phyloP scores from a whole-genome alignment of 441 rosid genomes.

The Bruguiera hainesii region DNA sequence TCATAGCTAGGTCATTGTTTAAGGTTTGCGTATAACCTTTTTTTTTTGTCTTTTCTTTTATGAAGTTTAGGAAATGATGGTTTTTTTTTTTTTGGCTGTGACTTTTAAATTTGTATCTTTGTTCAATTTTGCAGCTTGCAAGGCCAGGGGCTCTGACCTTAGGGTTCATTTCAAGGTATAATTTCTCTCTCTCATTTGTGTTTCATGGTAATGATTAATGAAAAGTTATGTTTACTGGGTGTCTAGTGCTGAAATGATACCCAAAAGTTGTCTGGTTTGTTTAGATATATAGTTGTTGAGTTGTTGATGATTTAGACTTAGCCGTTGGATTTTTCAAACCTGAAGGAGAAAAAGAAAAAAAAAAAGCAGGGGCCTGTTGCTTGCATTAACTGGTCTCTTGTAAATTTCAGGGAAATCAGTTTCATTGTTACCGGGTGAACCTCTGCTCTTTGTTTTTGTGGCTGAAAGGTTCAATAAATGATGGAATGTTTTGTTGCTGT shows the following conservation, averaged over 20 bases:
- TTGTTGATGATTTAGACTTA: background rate
- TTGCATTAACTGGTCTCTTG: conserved; percentile 48
- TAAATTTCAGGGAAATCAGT: conserved; percentile 57
- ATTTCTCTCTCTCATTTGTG: background rate
- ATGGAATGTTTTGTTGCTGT: conserved; percentile 3
- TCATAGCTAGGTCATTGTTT: background rate
- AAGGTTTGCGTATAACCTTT: background rate
- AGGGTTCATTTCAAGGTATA: conserved; percentile 74
- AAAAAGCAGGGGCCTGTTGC: conserved; percentile 69
- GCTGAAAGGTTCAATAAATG: conserved; percentile 32
- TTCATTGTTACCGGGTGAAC: conserved; percentile 53
- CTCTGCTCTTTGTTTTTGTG: conserved; percentile 28
- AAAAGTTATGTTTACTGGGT: background rate
- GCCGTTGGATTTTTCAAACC: conserved; percentile 17
- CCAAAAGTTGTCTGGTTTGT: background rate
- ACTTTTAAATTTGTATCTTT: background rate
- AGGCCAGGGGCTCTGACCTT: conserved; percentile 70
- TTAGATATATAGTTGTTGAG: background rate
- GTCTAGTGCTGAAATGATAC: background rate
- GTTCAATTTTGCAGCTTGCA: conserved; percentile 49
- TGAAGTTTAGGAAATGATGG: too few relatives aligned
- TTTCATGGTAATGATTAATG: background rate
- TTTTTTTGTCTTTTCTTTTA: background rate
- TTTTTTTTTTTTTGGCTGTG: background rate
- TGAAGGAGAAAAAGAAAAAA: conserved; percentile 14